Percentiles rank a stretch among this genome's conserved stretches.
Conservation (phyloP, 371 early-diverging fungal genomes). For the Mortierella sp. region DNA sequence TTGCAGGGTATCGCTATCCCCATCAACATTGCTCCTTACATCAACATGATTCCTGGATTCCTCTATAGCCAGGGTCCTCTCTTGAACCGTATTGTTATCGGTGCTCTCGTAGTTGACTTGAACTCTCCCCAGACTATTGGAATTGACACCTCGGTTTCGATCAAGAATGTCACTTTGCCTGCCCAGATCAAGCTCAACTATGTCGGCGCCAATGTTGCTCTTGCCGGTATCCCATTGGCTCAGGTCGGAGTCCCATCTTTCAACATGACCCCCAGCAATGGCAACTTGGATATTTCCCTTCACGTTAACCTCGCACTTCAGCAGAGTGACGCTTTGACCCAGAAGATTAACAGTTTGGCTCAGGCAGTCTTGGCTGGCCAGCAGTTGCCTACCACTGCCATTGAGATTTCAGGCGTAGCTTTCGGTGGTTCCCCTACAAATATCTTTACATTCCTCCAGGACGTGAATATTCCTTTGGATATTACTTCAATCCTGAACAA, state of each 20-base stretch:
- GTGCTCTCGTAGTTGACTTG: slow-evolving; percentile 35
- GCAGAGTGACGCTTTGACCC: slow-evolving; percentile 18
- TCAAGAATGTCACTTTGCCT: slow-evolving; percentile 44
- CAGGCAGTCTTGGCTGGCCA: slow-evolving; percentile 22
- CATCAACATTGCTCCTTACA: slow-evolving; percentile 30
- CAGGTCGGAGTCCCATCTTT: slow-evolving; percentile 31
- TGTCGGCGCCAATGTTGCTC: slow-evolving; percentile 42
- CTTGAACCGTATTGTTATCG: slow-evolving; percentile 20
- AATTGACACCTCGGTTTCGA: slow-evolving; percentile 32
- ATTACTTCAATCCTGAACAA: slow-evolving; percentile 28
- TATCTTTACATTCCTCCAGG: slow-evolving; percentile 39
- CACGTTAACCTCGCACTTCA: slow-evolving; percentile 31
- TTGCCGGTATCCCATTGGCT: slow-evolving; percentile 29
- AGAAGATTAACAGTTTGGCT: slow-evolving; percentile 23
- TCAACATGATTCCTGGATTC: slow-evolving; percentile 24
- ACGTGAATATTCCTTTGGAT: slow-evolving; percentile 31
- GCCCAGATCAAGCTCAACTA: slow-evolving; percentile 54
- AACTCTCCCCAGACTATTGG: slow-evolving; percentile 55
- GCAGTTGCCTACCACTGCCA: slow-evolving; percentile 22
- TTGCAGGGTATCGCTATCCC: slow-evolving; percentile 34
- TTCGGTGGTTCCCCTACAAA: slow-evolving; percentile 35
- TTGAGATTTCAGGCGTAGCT: slow-evolving; percentile 29
- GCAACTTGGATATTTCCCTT: slow-evolving; percentile 31
- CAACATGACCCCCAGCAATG: slow-evolving; percentile 33
- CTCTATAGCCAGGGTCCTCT: slow-evolving; percentile 10